Evolutionary conservation across 345 rosid species (phyloP).

Genomic region (Atalantia buxifolia): DNA sequence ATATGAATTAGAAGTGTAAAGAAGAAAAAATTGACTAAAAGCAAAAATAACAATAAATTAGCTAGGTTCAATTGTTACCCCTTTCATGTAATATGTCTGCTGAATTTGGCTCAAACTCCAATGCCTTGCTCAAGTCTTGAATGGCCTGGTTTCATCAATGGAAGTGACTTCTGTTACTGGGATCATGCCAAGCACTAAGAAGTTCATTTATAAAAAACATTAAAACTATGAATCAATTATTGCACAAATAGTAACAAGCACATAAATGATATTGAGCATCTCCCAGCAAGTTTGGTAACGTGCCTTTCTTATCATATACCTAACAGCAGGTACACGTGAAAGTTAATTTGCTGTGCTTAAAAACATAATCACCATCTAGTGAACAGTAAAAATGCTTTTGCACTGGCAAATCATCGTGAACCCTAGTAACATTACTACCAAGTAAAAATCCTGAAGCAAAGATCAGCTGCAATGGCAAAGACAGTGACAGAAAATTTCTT

Average conservation of each 20-base stretch:
- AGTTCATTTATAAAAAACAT: conserved; percentile 1
- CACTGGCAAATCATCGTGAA: neutral
- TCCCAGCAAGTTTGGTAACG: neutral
- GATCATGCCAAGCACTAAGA: neutral
- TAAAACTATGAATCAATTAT: conserved; percentile 4
- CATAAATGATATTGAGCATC: neutral
- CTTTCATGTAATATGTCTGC: conserved; percentile 93
- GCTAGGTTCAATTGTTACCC: conserved; percentile 43
- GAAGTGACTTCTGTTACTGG: neutral
- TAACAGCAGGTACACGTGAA: neutral
- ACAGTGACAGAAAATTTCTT: neutral
- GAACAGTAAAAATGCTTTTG: neutral
- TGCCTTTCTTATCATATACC: conserved; percentile 9
- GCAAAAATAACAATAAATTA: neutral
- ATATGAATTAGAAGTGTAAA: neutral
- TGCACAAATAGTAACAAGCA: conserved; percentile 4
- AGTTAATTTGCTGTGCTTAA: neutral
- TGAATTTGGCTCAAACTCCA: conserved; percentile 81
- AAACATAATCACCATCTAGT: conserved; percentile 13
- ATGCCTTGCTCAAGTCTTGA: conserved; percentile 83
- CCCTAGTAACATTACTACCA: neutral
- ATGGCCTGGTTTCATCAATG: conserved; percentile 65
- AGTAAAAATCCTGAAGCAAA: neutral
- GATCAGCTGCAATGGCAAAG: conserved; percentile 6
- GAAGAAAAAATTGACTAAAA: neutral